A percentile compares a stretch with the other conserved stretches of the same genome.
phyloP scores from a whole-genome alignment of 1,139 yeast species.

The Hemisphaericaspora lyxosophila region DNA sequence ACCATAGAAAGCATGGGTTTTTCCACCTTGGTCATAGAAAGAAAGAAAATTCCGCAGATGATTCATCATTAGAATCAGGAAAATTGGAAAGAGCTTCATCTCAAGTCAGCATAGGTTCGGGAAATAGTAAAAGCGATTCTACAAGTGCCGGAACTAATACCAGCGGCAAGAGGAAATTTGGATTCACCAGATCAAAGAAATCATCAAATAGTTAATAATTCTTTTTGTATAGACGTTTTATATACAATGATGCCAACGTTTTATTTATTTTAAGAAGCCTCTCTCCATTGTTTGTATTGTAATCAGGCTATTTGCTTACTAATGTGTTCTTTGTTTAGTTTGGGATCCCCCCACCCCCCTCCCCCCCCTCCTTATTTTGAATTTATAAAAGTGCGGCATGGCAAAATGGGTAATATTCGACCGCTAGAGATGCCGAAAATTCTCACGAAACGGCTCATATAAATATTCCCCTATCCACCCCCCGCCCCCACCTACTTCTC shows the following conservation, averaged over 20 bases:
- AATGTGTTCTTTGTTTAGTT: too few relatives aligned
- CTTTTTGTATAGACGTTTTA: conserved; percentile 1
- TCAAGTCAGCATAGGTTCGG: conserved; percentile 20
- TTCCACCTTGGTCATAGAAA: conserved; percentile 22
- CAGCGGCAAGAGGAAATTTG: conserved; percentile 5
- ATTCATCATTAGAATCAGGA: conserved; percentile 14
- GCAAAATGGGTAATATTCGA: too few relatives aligned
- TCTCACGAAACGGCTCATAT: too few relatives aligned
- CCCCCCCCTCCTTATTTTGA: too few relatives aligned
- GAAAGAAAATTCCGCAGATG: conserved; percentile 12
- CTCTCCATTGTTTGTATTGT: too few relatives aligned
- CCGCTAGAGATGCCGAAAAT: too few relatives aligned
- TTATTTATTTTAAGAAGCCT: too few relatives aligned
- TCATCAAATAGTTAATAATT: not conserved
- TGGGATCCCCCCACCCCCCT: too few relatives aligned
- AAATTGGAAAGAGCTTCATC: conserved; percentile 18
- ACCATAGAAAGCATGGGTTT: conserved; percentile 25
- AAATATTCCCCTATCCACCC: too few relatives aligned
- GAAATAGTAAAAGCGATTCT: conserved; percentile 15
- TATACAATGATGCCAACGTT: conserved; percentile 6
- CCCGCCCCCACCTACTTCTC: not conserved
- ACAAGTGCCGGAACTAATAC: conserved; percentile 9
- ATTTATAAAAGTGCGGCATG: too few relatives aligned
- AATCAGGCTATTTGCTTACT: too few relatives aligned
- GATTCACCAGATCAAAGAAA: conserved; percentile 14